Evolutionary conservation across 306 rosid genomes (phyloP).

Genomic region (Vigna angularis): DNA sequence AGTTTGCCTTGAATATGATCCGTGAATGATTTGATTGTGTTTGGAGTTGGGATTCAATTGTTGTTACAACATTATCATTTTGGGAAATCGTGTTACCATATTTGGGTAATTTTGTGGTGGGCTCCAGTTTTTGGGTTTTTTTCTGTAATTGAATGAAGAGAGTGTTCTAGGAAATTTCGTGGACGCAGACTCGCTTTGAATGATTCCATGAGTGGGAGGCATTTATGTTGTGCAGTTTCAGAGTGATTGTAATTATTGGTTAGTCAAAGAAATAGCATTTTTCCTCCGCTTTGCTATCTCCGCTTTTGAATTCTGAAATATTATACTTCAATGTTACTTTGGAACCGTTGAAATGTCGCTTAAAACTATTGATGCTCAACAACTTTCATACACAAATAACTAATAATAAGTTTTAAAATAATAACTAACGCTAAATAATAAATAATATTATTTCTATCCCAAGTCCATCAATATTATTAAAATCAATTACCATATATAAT

Average conservation of each 20-base stretch:
- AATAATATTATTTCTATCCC: no score
- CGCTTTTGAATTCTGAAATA: not conserved
- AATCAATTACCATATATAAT: no score
- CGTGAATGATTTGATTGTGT: not conserved
- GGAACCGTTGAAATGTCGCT: no score
- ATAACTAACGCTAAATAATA: no score
- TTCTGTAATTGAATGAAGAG: not conserved
- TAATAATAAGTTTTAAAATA: no score
- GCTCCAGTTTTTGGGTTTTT: not conserved
- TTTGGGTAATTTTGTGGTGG: not conserved
- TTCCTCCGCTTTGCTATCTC: not conserved
- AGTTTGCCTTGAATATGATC: not conserved
- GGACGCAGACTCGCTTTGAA: slow-evolving; percentile 13
- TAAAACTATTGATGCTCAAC: no score
- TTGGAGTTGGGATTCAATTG: not conserved
- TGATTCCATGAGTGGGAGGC: not conserved
- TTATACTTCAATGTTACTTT: no score
- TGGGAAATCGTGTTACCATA: not conserved
- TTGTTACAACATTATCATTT: not conserved
- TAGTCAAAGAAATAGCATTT: not conserved
- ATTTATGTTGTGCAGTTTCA: not conserved
- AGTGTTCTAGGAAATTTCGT: slow-evolving; percentile 33
- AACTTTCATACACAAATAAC: no score
- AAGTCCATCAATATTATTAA: no score
- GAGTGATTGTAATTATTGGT: not conserved